Base-by-base conservation (phyloP, 2,329 filamentous ascomycete species). In the Corinectria fuckeliana region DNA sequence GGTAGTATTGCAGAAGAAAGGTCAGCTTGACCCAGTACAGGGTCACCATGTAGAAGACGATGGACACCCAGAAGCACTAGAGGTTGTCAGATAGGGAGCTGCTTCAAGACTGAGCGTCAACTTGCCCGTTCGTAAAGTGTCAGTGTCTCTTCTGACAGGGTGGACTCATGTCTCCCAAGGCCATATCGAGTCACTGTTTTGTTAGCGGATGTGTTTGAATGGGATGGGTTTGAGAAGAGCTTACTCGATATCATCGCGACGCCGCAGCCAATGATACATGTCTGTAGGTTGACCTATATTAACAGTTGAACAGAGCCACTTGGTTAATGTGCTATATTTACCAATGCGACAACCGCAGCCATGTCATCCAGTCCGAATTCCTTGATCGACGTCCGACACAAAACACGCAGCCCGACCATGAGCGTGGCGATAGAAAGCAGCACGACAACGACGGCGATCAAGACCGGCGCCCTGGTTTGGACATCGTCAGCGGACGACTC, bases 141-240 rank as follows among this genome's bases (percentile, higher is more conserved):
- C 2, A 48, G 13, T 2, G 47, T 49, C 1, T 54, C 48, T 1
- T 4, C 4, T 1, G 56, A 50, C n/a, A 68, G 1, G 1, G 32
- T 61, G 5, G 51, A 59, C 1, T 25, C 44, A 3, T 61, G 57
- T 8, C 39, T 50, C 1, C 62, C 34, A 1, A 68, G 49, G 2
- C 65, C 66, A 2, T 55, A 44, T 2, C 39, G 55, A 11, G 65
- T 67, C 66, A 69, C 65, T 68, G 16, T 20, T 3, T 68, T 0
- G 13, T 68, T 9, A 68, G 56, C 13, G 5, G n/a, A n/a, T n/a
- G n/a, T n/a, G n/a, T n/a, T n/a, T n/a, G n/a, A n/a, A 1, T 6
- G 3, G n/a, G 8, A 42, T 16, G 7, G 10, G 3, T 8, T 5
- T 6, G 53, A 7, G 18, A 2, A n/a, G 21, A 13, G 41, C 66